These are phyloP conservation scores for Nothopassalora personata DNA, from an alignment of 2,329 filamentous ascomycete species.

Conservation along the genomic window DNA sequence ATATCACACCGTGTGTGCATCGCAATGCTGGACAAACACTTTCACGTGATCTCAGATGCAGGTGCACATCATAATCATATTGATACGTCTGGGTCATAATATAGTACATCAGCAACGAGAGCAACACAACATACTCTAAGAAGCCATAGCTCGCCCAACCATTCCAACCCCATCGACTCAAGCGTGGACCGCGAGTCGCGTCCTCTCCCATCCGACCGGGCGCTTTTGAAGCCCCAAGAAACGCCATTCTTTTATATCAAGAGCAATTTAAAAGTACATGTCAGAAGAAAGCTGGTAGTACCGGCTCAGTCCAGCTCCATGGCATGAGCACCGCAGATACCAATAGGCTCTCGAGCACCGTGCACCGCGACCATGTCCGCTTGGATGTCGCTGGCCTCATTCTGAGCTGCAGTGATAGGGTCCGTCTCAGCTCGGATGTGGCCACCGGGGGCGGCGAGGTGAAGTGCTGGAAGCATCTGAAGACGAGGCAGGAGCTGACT, in stretches of 20 bases:
- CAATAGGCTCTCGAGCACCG: conserved; percentile 14
- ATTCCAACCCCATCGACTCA: conserved; percentile 6
- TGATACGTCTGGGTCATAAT: conserved; percentile 11
- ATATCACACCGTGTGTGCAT: too few relatives aligned
- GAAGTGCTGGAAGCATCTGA: conserved; percentile 30
- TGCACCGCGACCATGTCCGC: conserved; percentile 13
- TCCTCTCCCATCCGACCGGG: not conserved
- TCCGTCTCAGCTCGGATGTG: conserved; percentile 28
- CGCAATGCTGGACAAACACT: not conserved
- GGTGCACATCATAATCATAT: not conserved
- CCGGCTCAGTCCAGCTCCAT: conserved; percentile 31
- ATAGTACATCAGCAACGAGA: conserved; percentile 7
- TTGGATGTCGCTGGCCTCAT: conserved; percentile 19
- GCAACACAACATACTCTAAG: conserved; percentile 1
- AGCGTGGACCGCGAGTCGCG: conserved; percentile 18
- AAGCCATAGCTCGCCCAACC: conserved; percentile 1
- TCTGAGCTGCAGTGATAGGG: conserved; percentile 25
- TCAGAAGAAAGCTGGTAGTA: not conserved
- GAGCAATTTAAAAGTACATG: conserved; percentile 6
- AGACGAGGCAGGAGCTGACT: conserved; percentile 31
- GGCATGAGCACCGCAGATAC: conserved; percentile 27
- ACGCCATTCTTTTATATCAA: conserved; percentile 5
- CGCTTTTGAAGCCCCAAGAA: conserved; percentile 7
- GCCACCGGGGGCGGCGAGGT: conserved; percentile 32
- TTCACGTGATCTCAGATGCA: not conserved